Conservation (phyloP, 139 green algal genomes). For the Pseudopediastrum boryanum region DNA sequence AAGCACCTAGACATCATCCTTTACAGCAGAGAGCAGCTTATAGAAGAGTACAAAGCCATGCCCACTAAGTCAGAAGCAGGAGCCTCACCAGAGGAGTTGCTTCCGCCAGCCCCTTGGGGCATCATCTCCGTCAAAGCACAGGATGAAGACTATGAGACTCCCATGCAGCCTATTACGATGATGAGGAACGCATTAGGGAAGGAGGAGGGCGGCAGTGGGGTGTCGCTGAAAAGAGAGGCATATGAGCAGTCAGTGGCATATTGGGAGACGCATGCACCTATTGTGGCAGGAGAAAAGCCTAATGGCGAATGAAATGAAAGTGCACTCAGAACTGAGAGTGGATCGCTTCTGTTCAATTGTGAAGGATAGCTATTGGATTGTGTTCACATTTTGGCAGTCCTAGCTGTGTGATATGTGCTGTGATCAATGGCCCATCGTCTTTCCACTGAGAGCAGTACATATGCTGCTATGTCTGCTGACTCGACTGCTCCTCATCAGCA, state of each 20-base stretch:
- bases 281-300: constrained; percentile 55
- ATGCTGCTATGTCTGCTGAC: too few species aligned
- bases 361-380: too few species aligned
- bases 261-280: constrained; percentile 83
- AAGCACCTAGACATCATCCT: constrained; percentile 93
- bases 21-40: constrained; percentile 90
- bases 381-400: too few species aligned
- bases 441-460: too few species aligned
- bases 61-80: constrained; percentile 47
- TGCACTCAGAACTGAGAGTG: too few species aligned
- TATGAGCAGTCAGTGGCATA: constrained; percentile 84
- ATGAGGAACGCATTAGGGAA: constrained; percentile 91
- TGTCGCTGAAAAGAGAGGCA: constrained; percentile 72
- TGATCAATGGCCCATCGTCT: too few species aligned
- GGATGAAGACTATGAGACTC: constrained; percentile 85
- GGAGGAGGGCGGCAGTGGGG: constrained; percentile 91
- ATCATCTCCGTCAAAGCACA: constrained; percentile 92
- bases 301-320: constrained; percentile 44
- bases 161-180: constrained; percentile 95
- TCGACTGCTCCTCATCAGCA: too few species aligned
- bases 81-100: constrained; percentile 7
- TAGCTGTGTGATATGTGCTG: too few species aligned
- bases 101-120: constrained; percentile 83
- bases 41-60: constrained; percentile 80
- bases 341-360: too few species aligned